Evolutionary conservation across 305 asterid genomes (phyloP).

Genomic region (Andrographis paniculata): DNA sequence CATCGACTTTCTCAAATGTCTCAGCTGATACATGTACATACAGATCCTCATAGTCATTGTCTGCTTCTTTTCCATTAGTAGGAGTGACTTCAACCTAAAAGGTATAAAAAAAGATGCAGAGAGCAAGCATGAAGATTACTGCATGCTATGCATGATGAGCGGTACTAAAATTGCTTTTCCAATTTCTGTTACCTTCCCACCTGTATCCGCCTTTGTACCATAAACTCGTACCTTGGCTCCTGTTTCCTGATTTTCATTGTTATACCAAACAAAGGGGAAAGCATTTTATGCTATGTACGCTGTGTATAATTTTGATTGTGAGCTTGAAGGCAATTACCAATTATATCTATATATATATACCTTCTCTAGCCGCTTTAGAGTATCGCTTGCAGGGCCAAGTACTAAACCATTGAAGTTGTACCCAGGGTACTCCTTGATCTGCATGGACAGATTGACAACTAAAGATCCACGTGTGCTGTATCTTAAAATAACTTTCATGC

Average conservation of each 20-base stretch:
- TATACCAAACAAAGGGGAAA: slow-evolving; percentile 14
- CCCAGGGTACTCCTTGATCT: slow-evolving; percentile 68
- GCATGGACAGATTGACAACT: slow-evolving; percentile 31
- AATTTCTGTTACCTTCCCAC: neutral
- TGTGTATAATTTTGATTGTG: slow-evolving; percentile 9
- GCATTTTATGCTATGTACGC: slow-evolving; percentile 10
- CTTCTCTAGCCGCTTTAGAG: slow-evolving; percentile 84
- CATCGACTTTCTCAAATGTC: slow-evolving; percentile 79
- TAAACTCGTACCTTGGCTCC: slow-evolving; percentile 77
- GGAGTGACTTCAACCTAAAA: slow-evolving; percentile 37
- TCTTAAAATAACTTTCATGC: neutral
- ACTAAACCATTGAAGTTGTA: slow-evolving; percentile 56
- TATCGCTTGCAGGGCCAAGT: slow-evolving; percentile 61
- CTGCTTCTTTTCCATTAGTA: slow-evolving; percentile 38
- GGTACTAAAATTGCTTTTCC: neutral
- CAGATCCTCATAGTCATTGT: slow-evolving; percentile 47
- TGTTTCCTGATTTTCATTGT: slow-evolving; percentile 63
- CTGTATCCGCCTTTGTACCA: slow-evolving; percentile 4
- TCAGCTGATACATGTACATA: slow-evolving; percentile 78
- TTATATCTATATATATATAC: too few species aligned
- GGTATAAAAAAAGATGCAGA: neutral
- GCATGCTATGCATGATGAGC: neutral
- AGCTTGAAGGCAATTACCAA: too few species aligned
- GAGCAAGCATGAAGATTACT: neutral
- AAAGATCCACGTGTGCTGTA: too few species aligned